Percentiles rank a stretch among this genome's conserved stretches.
phyloP scores from a whole-genome alignment of 495 filamentous ascomycete genomes.

The Penicillium canariense region DNA sequence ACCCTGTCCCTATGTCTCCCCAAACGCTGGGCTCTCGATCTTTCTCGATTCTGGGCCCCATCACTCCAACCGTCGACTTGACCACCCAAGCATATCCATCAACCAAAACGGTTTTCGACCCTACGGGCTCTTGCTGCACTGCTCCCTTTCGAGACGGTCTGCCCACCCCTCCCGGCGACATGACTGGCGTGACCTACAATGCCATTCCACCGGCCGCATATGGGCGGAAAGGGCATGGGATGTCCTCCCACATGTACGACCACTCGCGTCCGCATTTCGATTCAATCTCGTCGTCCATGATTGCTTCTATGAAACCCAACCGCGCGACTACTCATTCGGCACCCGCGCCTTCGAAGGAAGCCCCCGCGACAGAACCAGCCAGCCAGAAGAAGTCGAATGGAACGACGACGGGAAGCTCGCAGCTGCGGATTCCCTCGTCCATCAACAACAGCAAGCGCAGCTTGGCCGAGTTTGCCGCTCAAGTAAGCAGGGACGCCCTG shows the following conservation, averaged over 20 bases:
- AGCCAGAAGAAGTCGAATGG: constrained; percentile 32
- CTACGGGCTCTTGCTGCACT: constrained; percentile 31
- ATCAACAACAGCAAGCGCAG: constrained; percentile 73
- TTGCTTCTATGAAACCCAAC: constrained; percentile 22
- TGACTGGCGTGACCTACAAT: constrained; percentile 48
- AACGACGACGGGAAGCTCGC: constrained; percentile 56
- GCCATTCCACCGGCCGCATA: constrained; percentile 34
- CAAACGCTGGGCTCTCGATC: constrained; percentile 29
- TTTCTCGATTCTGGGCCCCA: constrained; percentile 27
- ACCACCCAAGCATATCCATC: constrained; percentile 12
- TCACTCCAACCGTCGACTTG: constrained; percentile 30
- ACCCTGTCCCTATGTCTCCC: constrained; percentile 37
- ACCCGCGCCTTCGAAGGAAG: constrained; percentile 25
- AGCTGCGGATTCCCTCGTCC: constrained; percentile 66
- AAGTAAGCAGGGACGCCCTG: constrained; percentile 64
- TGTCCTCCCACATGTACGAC: constrained; percentile 30
- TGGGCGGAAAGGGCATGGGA: constrained; percentile 31
- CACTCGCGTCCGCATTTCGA: constrained; percentile 30
- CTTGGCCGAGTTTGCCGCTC: constrained; percentile 77
- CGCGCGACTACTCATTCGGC: constrained; percentile 16
- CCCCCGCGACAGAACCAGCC: constrained; percentile 19
- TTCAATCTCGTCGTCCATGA: constrained; percentile 24
- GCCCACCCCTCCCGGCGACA: constrained; percentile 50
- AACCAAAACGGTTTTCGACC: constrained; percentile 20
- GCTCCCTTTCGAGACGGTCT: constrained; percentile 48